Evolutionary conservation across 2,329 filamentous ascomycete genomes (phyloP).

Genomic region (Karstenula rhodostoma): DNA sequence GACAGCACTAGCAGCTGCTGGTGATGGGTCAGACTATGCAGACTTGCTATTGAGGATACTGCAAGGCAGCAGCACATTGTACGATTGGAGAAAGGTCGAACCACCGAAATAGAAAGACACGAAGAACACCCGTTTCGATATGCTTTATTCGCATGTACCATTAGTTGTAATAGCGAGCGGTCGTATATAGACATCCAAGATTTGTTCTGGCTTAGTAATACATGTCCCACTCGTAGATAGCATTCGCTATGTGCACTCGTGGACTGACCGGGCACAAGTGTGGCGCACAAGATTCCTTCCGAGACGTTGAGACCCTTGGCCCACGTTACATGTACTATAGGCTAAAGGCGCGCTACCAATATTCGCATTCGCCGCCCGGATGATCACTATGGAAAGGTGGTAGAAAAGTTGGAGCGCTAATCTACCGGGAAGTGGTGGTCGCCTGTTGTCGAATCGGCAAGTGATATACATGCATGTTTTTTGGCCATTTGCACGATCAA

Average conservation of each 20-base stretch:
- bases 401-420: conserved; percentile 10
- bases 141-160: not conserved
- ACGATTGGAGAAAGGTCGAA: conserved; percentile 2
- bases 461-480: conserved; percentile 6
- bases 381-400: conserved; percentile 18
- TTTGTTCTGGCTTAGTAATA: not conserved
- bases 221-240: too few species aligned
- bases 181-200: not conserved
- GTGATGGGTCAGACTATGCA: conserved; percentile 55
- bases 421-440: conserved; percentile 3
- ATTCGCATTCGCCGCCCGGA: conserved; percentile 10
- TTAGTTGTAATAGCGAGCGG: not conserved
- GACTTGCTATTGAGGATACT: conserved; percentile 51
- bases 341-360: conserved; percentile 10
- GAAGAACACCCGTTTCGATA: not conserved
- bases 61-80: not conserved
- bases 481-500: conserved; percentile 19
- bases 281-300: not conserved
- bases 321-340: conserved; percentile 9
- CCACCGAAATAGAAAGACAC: not conserved
- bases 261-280: not conserved
- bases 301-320: not conserved
- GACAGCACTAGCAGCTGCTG: conserved; percentile 54
- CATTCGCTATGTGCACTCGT: not conserved
- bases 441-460: conserved; percentile 19